Evolutionary conservation across 306 rosid species (phyloP).

Genomic region (Cicer bijugum): DNA sequence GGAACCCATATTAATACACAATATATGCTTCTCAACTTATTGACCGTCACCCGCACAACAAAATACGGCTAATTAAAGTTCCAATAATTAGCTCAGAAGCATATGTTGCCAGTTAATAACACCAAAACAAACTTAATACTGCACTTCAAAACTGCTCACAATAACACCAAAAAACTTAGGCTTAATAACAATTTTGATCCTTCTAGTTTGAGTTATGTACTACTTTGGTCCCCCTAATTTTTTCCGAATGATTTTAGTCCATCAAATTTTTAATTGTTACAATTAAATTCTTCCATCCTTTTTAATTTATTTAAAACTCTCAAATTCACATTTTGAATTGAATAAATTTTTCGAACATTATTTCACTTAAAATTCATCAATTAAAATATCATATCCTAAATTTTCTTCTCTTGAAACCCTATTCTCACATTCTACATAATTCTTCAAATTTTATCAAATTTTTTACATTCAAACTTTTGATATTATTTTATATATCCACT

Average conservation of each 20-base stretch:
- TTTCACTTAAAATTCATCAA: no score
- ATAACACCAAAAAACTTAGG: constrained; percentile 21
- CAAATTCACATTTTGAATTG: no score
- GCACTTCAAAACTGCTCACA: constrained; percentile 5
- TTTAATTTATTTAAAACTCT: no score
- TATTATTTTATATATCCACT: neutral
- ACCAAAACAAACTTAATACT: neutral
- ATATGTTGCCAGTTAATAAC: no score
- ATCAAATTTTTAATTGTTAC: neutral
- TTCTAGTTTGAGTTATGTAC: neutral
- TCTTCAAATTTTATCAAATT: no score
- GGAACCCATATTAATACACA: constrained; percentile 1
- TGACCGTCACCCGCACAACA: neutral
- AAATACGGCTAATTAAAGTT: neutral
- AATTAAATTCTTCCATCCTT: neutral
- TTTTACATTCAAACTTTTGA: no score
- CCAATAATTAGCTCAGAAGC: no score
- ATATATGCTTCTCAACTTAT: constrained; percentile 30
- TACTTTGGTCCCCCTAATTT: neutral
- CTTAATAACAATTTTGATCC: neutral
- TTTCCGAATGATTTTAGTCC: neutral
- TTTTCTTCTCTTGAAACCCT: no score
- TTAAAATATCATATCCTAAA: no score
- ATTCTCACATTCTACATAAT: no score
- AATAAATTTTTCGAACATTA: no score